Evolutionary conservation across 768 basidiomycete genomes (phyloP), one percentile per base, ranked within the genome.

Genomic region (Tulasnella calospora): DNA sequence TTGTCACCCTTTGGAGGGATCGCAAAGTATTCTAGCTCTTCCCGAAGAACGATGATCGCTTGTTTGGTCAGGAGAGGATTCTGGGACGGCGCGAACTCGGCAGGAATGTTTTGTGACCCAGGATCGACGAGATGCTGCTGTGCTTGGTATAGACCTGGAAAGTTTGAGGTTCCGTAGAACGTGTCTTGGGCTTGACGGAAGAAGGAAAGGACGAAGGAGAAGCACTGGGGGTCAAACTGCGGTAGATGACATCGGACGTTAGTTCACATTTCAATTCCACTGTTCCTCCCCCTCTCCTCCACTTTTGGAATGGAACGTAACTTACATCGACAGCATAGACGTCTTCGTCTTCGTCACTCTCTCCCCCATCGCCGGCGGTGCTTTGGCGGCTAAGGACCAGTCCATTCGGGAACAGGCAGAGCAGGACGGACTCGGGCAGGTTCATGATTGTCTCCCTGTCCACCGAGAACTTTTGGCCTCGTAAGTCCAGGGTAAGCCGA

Each of bases 371-470:
- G 78, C 92, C 93, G 9, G 90, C 89, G 76, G 93, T 85, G 23
- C 91, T 91, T 35, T 96, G 94, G 80, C 96, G 88, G 83, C 92
- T 95, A 76, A 98, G 88, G 51, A 98, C 95, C 79, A 98, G 90
- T 27, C 97, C 98, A 82, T 99, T 99, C 13, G 98, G 98, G 83
- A 99, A 99, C 80, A 99, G 88, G 84, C 96, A 98, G 47, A 99
- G 87, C 75, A 99, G 88, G 70, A 99, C 95, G 23, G 94, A 95
- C 89, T 99, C 98, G 2, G 98, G 98, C 27, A 99, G 88, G 84
- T 96, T 95, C 96, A 99, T 98, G 83, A 99, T 92, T 8, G 94
- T 96, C 86, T 99, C 97, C 81, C 97, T 89, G 86, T 99, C 98
- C 67, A 99, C 95, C 79, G 94, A 91, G 86, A 99, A 96, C 80